A percentile compares a stretch with the other conserved stretches of the same genome.
These are phyloP conservation scores for Ilyonectria robusta DNA, from an alignment of 2,329 filamentous ascomycete genomes.

Conservation along the genomic window DNA sequence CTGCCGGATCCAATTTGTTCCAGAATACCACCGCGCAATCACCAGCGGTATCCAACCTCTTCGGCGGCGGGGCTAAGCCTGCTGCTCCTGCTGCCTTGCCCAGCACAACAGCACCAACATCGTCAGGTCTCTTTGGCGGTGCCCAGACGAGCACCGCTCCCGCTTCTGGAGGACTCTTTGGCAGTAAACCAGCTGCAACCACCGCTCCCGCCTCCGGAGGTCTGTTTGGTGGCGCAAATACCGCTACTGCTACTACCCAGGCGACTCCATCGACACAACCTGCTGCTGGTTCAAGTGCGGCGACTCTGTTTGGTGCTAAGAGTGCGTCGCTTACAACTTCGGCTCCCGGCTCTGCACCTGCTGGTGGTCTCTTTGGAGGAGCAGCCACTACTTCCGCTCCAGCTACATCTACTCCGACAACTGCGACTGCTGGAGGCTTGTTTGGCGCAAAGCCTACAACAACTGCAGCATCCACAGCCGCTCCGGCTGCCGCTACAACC, in stretches of 20 bases:
- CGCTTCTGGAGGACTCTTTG: constrained; percentile 51
- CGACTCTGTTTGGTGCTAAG: constrained; percentile 59
- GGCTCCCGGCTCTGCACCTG: constrained; percentile 51
- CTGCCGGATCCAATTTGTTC: constrained; percentile 44
- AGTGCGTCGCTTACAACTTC: constrained; percentile 53
- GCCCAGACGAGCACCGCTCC: constrained; percentile 51
- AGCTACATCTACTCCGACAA: constrained; percentile 48
- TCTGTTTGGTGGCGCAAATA: constrained; percentile 41
- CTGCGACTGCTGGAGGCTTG: constrained; percentile 49
- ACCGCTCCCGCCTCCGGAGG: constrained; percentile 43
- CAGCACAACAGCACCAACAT: constrained; percentile 35
- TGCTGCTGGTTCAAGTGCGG: constrained; percentile 35
- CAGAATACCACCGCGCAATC: constrained; percentile 40
- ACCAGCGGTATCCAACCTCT: constrained; percentile 46
- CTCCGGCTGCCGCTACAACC: constrained; percentile 47
- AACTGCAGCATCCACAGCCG: constrained; percentile 46
- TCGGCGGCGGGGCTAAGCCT: constrained; percentile 49
- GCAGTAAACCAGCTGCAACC: constrained; percentile 48
- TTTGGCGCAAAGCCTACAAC: constrained; percentile 52
- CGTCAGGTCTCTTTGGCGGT: constrained; percentile 53
- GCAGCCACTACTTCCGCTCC: constrained; percentile 48
- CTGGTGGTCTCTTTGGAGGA: constrained; percentile 54
- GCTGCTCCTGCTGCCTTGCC: constrained; percentile 43
- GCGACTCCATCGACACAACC: constrained; percentile 38
- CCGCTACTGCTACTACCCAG: constrained; percentile 44